Evolutionary conservation across 2,329 filamentous ascomycete species (phyloP).

Genomic region (Lanzia echinophila): DNA sequence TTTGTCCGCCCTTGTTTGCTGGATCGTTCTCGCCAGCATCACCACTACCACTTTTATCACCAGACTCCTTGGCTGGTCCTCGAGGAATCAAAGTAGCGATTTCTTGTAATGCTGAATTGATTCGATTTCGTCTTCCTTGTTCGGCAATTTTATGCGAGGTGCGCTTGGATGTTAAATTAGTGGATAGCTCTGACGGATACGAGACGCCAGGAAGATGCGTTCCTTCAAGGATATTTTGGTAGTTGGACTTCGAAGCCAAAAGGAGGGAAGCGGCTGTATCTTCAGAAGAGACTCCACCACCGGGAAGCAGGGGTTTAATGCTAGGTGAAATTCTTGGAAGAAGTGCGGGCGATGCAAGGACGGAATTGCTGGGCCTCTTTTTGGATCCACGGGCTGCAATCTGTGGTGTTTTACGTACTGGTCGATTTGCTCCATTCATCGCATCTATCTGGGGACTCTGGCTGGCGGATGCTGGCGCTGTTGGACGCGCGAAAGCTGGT

Average conservation of each 20-base stretch:
- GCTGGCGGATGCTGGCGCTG: conserved; percentile 38
- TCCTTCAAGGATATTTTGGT: conserved; percentile 93
- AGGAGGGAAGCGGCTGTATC: conserved; percentile 64
- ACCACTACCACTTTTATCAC: conserved; percentile 34
- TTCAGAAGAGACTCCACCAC: conserved; percentile 38
- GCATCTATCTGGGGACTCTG: conserved; percentile 48
- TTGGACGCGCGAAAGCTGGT: conserved; percentile 34
- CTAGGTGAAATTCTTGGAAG: conserved; percentile 86
- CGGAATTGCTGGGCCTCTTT: conserved; percentile 66
- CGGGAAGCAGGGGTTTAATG: conserved; percentile 83
- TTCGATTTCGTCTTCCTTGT: conserved; percentile 88
- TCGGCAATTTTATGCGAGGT: conserved; percentile 98
- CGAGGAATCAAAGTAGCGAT: conserved; percentile 80
- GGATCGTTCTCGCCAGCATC: conserved; percentile 44
- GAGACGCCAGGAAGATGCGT: conserved; percentile 84
- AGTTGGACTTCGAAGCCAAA: conserved; percentile 91
- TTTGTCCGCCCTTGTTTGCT: conserved; percentile 37
- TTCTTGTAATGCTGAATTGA: conserved; percentile 87
- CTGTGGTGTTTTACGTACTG: conserved; percentile 45
- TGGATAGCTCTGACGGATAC: conserved; percentile 85
- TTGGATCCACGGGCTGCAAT: conserved; percentile 50
- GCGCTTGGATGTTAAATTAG: conserved; percentile 90
- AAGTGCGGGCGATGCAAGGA: conserved; percentile 78
- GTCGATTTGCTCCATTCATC: conserved; percentile 42
- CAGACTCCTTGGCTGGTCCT: conserved; percentile 35